Conservation (phyloP, 768 basidiomycete species). For the Pleurotus tuoliensis region DNA sequence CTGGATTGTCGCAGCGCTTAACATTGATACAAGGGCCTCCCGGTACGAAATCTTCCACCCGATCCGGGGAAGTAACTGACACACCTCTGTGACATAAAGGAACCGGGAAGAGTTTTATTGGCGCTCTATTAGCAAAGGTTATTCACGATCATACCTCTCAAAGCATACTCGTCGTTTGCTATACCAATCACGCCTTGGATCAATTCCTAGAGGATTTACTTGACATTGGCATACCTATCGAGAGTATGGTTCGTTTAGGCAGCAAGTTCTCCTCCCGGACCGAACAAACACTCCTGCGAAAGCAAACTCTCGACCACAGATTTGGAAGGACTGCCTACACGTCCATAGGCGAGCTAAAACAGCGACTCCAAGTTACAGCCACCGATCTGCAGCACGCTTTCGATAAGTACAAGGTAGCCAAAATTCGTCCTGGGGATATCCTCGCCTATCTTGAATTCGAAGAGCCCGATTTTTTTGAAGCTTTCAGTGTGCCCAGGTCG, state of each 20-base stretch:
- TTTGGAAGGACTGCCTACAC: conserved; percentile 32
- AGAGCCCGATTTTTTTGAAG: conserved; percentile 37
- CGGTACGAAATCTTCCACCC: conserved; percentile 32
- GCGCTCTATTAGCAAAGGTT: conserved; percentile 60
- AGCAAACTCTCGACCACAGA: conserved; percentile 24
- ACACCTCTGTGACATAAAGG: conserved; percentile 31
- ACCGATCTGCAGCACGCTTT: conserved; percentile 25
- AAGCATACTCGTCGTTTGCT: conserved; percentile 66
- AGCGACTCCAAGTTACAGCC: conserved; percentile 1
- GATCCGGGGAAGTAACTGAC: background rate
- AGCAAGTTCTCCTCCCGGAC: conserved; percentile 51
- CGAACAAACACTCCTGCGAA: conserved; percentile 38
- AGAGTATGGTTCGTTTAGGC: conserved; percentile 52
- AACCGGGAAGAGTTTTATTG: conserved; percentile 74
- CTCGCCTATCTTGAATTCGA: conserved; percentile 51
- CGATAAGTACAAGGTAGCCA: conserved; percentile 18
- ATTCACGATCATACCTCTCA: conserved; percentile 43
- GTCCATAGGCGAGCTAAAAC: conserved; percentile 31
- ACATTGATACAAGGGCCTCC: conserved; percentile 71
- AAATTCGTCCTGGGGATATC: conserved; percentile 24
- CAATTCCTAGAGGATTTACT: conserved; percentile 64
- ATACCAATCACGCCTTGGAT: conserved; percentile 73
- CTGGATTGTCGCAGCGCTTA: conserved; percentile 52
- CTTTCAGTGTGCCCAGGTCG: conserved; percentile 38
- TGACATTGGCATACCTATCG: conserved; percentile 48